Conservation (phyloP, 164 flowering plant genomes). For the Protea cynaroides region DNA sequence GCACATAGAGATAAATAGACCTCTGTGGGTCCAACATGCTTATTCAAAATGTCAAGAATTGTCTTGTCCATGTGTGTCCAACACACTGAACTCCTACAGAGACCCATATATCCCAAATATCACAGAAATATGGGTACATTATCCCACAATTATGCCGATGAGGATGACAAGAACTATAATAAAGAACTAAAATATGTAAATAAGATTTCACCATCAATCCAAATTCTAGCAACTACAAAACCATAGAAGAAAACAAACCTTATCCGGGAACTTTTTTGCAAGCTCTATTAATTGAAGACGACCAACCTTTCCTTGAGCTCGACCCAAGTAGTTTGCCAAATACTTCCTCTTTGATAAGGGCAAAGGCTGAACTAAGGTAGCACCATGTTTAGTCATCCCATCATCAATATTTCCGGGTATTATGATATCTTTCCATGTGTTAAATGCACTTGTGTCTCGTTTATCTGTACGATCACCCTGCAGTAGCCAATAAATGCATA, state of each 20-base stretch:
- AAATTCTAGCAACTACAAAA: not conserved
- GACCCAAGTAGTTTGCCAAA: conserved; percentile 85
- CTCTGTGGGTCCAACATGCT: no score
- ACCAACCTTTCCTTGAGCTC: conserved; percentile 87
- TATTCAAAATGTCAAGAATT: no score
- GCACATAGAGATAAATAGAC: no score
- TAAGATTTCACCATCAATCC: not conserved
- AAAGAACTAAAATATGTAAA: no score
- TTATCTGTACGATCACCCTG: conserved; percentile 99
- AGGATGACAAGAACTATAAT: no score
- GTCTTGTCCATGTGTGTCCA: no score
- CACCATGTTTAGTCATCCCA: conserved; percentile 63
- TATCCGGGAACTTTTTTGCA: conserved; percentile 71
- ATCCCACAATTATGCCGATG: no score
- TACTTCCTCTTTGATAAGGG: conserved; percentile 76
- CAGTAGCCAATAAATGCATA: conserved; percentile 13
- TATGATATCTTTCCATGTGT: conserved; percentile 97
- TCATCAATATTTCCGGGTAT: conserved; percentile 97
- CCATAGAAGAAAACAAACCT: conserved; percentile 48
- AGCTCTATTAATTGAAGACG: conserved; percentile 83
- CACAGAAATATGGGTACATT: no score
- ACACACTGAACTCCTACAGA: no score
- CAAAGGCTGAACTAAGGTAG: conserved; percentile 52
- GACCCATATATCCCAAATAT: no score
- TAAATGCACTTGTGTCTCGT: conserved; percentile 75